A percentile compares a stretch with the other conserved stretches of the same genome.
These are phyloP conservation scores for Dendrocalamus sinicus DNA, from an alignment of 176 grass and related monocot species.

Conservation along the genomic window DNA sequence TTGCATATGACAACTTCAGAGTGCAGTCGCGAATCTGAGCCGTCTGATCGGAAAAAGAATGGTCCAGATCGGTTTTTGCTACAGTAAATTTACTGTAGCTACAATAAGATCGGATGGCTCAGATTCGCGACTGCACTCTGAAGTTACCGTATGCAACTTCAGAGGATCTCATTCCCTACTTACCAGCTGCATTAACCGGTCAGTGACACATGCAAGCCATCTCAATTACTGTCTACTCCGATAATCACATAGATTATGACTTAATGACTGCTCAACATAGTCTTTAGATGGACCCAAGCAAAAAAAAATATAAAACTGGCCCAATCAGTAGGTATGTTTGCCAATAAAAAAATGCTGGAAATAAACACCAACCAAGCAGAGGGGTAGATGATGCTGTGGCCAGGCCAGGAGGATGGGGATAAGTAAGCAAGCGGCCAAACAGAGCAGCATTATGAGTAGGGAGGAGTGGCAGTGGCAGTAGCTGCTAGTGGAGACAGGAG, in stretches of 20 bases:
- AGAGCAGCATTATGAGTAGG: neutral
- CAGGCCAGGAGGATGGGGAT: constrained; percentile 29
- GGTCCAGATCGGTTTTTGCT: too few species aligned
- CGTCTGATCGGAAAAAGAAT: too few species aligned
- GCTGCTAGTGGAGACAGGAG: constrained; percentile 16
- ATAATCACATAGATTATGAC: neutral
- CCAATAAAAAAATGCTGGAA: neutral
- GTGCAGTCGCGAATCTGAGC: too few species aligned
- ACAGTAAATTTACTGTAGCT: too few species aligned
- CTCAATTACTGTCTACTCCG: neutral
- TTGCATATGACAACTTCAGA: too few species aligned
- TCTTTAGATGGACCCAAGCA: neutral
- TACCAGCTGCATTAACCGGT: constrained; percentile 17
- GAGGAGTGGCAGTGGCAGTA: constrained; percentile 7
- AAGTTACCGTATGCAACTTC: too few species aligned
- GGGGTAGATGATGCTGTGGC: neutral
- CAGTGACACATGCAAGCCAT: constrained; percentile 24
- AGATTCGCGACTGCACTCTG: too few species aligned
- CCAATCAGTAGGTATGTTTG: constrained; percentile 9
- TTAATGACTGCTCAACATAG: neutral
- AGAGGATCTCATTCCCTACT: neutral
- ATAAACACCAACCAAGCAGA: constrained; percentile 4
- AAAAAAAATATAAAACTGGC: too few species aligned
- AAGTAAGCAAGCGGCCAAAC: constrained; percentile 23
- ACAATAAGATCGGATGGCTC: too few species aligned